phyloP scores from a whole-genome alignment of 805 yeast species.

The Wickerhamiella qilinensis region DNA sequence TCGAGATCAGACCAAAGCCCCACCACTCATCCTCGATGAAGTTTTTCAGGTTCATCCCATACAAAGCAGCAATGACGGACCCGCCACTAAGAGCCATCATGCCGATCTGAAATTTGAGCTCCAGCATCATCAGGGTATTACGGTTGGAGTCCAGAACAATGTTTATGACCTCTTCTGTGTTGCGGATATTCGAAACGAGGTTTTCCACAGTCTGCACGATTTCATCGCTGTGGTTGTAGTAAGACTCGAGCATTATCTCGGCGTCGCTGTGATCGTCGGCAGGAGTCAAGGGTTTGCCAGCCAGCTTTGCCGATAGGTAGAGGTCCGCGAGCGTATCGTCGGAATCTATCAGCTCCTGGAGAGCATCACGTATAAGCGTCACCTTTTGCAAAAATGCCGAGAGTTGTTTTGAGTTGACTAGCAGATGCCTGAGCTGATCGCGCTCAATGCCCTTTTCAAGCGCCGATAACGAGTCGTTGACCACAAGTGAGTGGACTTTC shows the following conservation, averaged over 20 bases:
- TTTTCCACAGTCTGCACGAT: constrained; percentile 80
- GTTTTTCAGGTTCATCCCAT: constrained; percentile 93
- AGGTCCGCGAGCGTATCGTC: constrained; percentile 77
- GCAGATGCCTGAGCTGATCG: constrained; percentile 55
- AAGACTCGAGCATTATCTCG: constrained; percentile 79
- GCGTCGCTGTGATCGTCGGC: constrained; percentile 66
- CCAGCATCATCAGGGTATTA: constrained; percentile 79
- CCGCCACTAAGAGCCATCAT: constrained; percentile 69
- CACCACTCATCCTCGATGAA: constrained; percentile 67
- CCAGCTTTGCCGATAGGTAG: constrained; percentile 49
- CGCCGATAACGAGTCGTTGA: constrained; percentile 56
- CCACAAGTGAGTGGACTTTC: constrained; percentile 65
- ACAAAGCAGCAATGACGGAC: constrained; percentile 66
- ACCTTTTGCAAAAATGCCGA: constrained; percentile 77
- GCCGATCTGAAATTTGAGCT: constrained; percentile 69
- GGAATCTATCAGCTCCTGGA: constrained; percentile 72
- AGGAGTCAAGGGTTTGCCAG: constrained; percentile 27
- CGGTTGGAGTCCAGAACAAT: constrained; percentile 87
- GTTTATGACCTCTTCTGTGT: constrained; percentile 90
- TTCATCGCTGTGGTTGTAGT: constrained; percentile 82
- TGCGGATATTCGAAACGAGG: constrained; percentile 62
- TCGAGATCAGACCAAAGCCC: constrained; percentile 44
- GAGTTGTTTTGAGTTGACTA: constrained; percentile 73
- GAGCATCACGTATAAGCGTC: constrained; percentile 58
- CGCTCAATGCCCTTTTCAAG: constrained; percentile 73